Evolutionary conservation across 768 basidiomycete genomes (phyloP).

Genomic region (Boletus vinaceobasis): DNA sequence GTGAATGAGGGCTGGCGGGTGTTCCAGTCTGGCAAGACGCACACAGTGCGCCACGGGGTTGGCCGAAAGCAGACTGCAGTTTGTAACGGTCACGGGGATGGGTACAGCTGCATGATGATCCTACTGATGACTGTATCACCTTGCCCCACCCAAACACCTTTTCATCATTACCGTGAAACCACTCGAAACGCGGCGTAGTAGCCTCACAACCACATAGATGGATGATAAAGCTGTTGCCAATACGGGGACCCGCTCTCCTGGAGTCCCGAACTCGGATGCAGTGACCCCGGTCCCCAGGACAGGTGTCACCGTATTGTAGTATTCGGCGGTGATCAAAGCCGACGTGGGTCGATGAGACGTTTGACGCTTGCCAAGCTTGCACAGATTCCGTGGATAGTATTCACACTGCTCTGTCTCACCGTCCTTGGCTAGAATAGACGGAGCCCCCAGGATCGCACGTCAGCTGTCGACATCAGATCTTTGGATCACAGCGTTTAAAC

Average conservation of each 20-base stretch:
- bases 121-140: not conserved
- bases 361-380: too few relatives aligned
- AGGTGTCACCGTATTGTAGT: not conserved
- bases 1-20: too few relatives aligned
- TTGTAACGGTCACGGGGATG: not conserved
- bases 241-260: too few relatives aligned
- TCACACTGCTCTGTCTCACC: not conserved
- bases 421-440: not conserved
- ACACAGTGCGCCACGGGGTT: too few relatives aligned
- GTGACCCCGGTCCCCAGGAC: too few relatives aligned
- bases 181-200: not conserved
- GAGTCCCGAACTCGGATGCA: too few relatives aligned
- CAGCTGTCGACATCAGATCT: not conserved
- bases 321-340: not conserved
- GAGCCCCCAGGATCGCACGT: not conserved
- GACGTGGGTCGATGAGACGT: not conserved
- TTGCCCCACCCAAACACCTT: not conserved
- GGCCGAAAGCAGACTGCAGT: too few relatives aligned
- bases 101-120: not conserved
- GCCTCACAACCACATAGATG: not conserved
- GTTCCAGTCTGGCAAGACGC: too few relatives aligned
- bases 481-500: not conserved
- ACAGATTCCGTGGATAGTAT: not conserved
- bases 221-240: too few relatives aligned
- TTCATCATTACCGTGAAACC: not conserved